Percentiles rank a stretch among this genome's conserved stretches.
phyloP scores from a whole-genome alignment of 139 green algal genomes.

The Volvox africanus region DNA sequence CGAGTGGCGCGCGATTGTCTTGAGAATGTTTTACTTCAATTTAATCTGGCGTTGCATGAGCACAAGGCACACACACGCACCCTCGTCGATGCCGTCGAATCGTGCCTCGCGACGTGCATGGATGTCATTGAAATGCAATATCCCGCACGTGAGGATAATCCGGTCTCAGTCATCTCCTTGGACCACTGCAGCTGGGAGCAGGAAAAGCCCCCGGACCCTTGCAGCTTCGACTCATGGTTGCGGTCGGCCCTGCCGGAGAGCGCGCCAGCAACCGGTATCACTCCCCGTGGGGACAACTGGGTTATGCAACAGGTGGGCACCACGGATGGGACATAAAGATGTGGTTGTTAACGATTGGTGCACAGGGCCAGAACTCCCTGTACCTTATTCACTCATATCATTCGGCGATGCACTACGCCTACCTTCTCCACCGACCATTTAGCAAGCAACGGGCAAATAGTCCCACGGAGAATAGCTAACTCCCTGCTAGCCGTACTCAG shows the following conservation, averaged over 20 bases:
- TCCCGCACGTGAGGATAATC: conserved; percentile 41
- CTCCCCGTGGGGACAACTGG: not conserved
- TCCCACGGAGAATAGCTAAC: no score
- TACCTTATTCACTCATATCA: no score
- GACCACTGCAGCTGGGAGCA: conserved; percentile 60
- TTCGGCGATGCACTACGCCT: no score
- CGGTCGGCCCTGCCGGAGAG: conserved; percentile 59
- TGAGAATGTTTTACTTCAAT: not conserved
- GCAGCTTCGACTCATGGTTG: conserved; percentile 61
- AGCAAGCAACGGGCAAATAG: no score
- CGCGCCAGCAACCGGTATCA: not conserved
- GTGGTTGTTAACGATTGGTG: no score
- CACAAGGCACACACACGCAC: not conserved
- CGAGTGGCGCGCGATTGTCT: conserved; percentile 1
- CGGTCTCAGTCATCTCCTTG: conserved; percentile 48
- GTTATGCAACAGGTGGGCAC: conserved; percentile 37
- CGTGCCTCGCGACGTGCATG: conserved; percentile 46
- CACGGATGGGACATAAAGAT: no score
- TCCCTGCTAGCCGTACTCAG: no score
- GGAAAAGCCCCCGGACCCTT: conserved; percentile 60
- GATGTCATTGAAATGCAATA: conserved; percentile 55
- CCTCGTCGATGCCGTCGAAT: conserved; percentile 21
- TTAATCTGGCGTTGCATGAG: not conserved
- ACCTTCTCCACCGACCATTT: no score
- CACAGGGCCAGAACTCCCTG: no score